Base-by-base conservation (phyloP, 805 yeast species). In the Ogataea ganodermae region DNA sequence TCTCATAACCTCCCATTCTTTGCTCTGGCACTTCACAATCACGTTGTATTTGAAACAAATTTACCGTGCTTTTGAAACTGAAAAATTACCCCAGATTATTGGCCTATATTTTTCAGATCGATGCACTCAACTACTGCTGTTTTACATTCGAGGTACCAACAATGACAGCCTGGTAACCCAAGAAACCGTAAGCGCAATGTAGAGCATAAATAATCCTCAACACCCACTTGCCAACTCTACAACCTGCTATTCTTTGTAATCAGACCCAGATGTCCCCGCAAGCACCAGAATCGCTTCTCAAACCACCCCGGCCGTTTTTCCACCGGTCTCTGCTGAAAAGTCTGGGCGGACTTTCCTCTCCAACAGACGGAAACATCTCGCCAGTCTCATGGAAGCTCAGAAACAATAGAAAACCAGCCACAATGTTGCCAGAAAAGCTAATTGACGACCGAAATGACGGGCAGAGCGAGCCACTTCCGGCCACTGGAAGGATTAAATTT, bases 281-380 rank as follows among this genome's bases (percentile, higher is more conserved):
- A 2, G 5, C 40, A 8, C 42, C 31, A 14, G 32, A 16, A 5
- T 4, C 42, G 10, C 24, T 26, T n/a, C 18, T 26, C 32, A 26
- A 17, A 14, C 42, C 42, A 14, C 42, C 32, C 3, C 32, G 42
- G 7, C 42, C 42, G 8, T 6, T 17, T 7, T 26, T 38, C 23
- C 42, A 38, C 4, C 42, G 18, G 12, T 6, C 16, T 6, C 42
- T 12, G 12, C 17, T 26, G 21, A 17, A 7, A 7, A 26, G 14
- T 5, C 22, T 38, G 24, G 32, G 42, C 7, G 42, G 42, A 12
- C 31, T 45, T 24, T 30, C 43, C 5, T 45, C 52, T 50, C 56
- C 44, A 14, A 40, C 43, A 4, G 43, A 40, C 33, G 35, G 35
- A 4, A 27, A 22, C 21, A 28, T 40, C 20, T 40, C 43, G n/a